Base-by-base conservation (phyloP, 768 basidiomycete genomes). In the Trametes cubensis region DNA sequence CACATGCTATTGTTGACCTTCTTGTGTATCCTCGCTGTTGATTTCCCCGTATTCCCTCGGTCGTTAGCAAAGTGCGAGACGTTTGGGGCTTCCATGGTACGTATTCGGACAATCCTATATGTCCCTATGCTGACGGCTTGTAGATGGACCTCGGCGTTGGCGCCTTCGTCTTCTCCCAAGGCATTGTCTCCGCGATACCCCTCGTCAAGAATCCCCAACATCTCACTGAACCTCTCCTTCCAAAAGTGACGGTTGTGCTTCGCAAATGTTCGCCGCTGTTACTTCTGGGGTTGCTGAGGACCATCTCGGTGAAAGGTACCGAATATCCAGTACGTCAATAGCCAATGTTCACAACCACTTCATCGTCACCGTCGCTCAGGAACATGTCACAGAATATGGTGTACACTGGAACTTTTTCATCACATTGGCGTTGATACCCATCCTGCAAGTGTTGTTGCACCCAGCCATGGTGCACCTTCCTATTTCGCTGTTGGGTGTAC, bases 381-480 rank as follows among this genome's bases (percentile, higher is more conserved):
- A 98, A 78, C 97, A 98, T 62, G 88, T 90, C 57, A 89, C 95
- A 0, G 97, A 99, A 76, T 98, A 98, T 66, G 97, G 97, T 0
- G 85, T 86, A 0, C 96, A 98, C 69, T 99, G 97, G 97, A 98
- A 98, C 72, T 98, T 98, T 76, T 99, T 99, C 81, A 83, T 98
- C 67, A 98, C 97, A 0, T 80, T 98, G 21, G 94, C 89, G 0
- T 66, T 92, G 0, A 72, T 98, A 6, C 95, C 95, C 0, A 70
- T 92, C 4, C 74, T 91, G 14, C 86, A 93, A 69, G 81, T 87
- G 2, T 46, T 85, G 0, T 72, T 95, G 4, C 88, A 90, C 58
- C 90, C 92, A 0, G 25, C 93, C 34, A 80, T 94, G 47, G 69
- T 74, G 15, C 73, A 71, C 21, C 55, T 87, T 4, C 85, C 89